Percentiles rank a stretch among this genome's conserved stretches.
These are phyloP conservation scores for Solanum bulbocastanum DNA, from an alignment of 257 asterid genomes.

Conservation along the genomic window DNA sequence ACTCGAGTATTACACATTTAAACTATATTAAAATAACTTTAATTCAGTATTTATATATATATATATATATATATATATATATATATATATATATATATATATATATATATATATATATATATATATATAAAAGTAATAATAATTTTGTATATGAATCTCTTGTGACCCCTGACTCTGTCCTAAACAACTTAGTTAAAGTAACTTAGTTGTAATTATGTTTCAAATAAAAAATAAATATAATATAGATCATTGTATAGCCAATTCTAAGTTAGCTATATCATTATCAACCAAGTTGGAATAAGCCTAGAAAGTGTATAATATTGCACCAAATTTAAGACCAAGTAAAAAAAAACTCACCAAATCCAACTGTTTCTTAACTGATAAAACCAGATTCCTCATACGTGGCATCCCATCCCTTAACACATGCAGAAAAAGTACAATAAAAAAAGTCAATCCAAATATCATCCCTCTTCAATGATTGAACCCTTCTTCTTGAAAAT, in stretches of 20 bases:
- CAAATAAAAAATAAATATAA: too few relatives aligned
- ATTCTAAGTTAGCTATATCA: neutral
- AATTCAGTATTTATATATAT: too few relatives aligned
- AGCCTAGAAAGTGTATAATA: neutral
- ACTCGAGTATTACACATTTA: too few relatives aligned
- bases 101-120: too few relatives aligned
- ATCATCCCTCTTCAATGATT: neutral
- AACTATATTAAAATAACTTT: too few relatives aligned
- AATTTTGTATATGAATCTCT: too few relatives aligned
- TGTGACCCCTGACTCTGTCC: neutral
- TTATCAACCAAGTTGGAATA: neutral
- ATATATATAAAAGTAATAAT: too few relatives aligned
- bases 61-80: too few relatives aligned
- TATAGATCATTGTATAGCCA: neutral
- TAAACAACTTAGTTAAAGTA: neutral
- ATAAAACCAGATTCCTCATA: neutral
- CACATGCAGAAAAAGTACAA: neutral
- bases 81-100: too few relatives aligned
- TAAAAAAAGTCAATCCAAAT: neutral
- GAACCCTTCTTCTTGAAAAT: neutral
- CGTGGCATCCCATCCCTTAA: neutral
- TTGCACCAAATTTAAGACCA: neutral
- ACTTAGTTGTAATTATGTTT: too few relatives aligned
- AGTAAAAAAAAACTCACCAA: neutral
- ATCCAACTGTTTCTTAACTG: neutral